These are phyloP conservation scores for Boletus rufocinnamomeus DNA, from an alignment of 768 basidiomycete genomes.

Conservation along the genomic window DNA sequence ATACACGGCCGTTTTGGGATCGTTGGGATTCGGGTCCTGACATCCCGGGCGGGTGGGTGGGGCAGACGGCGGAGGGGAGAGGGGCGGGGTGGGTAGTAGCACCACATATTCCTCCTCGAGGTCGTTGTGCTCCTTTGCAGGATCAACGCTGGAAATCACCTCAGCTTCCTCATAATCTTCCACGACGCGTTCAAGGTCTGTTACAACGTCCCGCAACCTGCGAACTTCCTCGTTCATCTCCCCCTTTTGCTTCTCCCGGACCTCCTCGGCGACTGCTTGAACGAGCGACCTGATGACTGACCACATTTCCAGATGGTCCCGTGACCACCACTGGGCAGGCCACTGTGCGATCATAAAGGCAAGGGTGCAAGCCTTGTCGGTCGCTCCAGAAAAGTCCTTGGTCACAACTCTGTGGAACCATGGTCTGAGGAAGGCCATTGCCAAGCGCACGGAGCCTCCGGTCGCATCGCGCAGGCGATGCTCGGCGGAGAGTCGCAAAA, in stretches of 20 bases:
- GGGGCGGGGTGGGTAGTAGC: conserved; percentile 24
- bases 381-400: conserved; percentile 41
- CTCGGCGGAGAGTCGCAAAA: conserved; percentile 56
- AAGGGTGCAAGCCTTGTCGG: conserved; percentile 42
- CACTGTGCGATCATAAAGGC: conserved; percentile 58
- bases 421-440: conserved; percentile 64
- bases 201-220: conserved; percentile 51
- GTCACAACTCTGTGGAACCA: conserved; percentile 62
- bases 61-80: conserved; percentile 22
- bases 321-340: conserved; percentile 70
- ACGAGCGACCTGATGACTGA: conserved; percentile 60
- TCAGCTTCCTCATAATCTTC: conserved; percentile 41
- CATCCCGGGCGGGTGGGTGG: too few relatives aligned
- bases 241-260: conserved; percentile 50
- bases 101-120: conserved; percentile 14
- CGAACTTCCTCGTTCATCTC: conserved; percentile 47
- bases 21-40: too few relatives aligned
- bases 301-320: conserved; percentile 62
- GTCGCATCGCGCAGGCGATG: conserved; percentile 66
- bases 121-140: conserved; percentile 19
- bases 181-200: conserved; percentile 49
- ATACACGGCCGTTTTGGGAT: too few relatives aligned
- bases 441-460: conserved; percentile 64
- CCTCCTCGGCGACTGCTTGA: conserved; percentile 64
- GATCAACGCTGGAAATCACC: conserved; percentile 26